A percentile compares a stretch with the other conserved stretches of the same genome.
Evolutionary conservation across 1,284 basidiomycete species (phyloP).

Genomic region (Xerocomus nothofagi): DNA sequence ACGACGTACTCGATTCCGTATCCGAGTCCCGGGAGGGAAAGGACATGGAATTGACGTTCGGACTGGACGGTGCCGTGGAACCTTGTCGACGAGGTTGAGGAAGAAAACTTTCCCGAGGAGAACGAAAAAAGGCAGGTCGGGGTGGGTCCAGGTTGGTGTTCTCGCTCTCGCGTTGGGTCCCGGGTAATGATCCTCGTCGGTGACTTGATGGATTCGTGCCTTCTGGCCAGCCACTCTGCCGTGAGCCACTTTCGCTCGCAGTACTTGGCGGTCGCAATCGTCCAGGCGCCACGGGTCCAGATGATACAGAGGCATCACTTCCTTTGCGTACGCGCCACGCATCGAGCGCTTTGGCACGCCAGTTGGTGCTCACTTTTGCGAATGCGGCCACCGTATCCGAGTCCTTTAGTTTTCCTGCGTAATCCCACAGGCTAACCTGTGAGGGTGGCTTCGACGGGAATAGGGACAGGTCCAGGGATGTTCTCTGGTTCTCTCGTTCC

Average conservation of each 20-base stretch:
- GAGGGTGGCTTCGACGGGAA: constrained; percentile 11
- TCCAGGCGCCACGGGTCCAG: constrained; percentile 4
- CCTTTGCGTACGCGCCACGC: constrained; percentile 40
- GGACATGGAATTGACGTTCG: constrained; percentile 34
- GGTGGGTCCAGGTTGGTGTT: constrained; percentile 50
- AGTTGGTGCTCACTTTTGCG: constrained; percentile 72
- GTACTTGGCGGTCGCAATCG: constrained; percentile 15
- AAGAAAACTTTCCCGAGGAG: constrained; percentile 57
- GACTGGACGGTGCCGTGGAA: constrained; percentile 42
- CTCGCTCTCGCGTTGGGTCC: constrained; percentile 35
- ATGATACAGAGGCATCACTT: constrained; percentile 9
- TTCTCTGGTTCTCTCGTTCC: constrained; percentile 8
- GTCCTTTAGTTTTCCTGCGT: constrained; percentile 70
- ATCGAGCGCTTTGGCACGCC: constrained; percentile 59
- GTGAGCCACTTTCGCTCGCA: constrained; percentile 19
- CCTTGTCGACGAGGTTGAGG: constrained; percentile 34
- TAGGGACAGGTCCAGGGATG: constrained; percentile 1
- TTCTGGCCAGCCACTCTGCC: constrained; percentile 15
- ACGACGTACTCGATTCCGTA: constrained; percentile 21
- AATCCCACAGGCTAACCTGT: constrained; percentile 54
- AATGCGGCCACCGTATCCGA: constrained; percentile 68
- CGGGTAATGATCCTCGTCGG: constrained; percentile 46
- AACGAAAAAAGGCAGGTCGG: constrained; percentile 56
- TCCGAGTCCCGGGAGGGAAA: constrained; percentile 32
- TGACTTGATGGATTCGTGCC: constrained; percentile 9